Base-by-base conservation (phyloP, 1,284 basidiomycete genomes). In the Cutaneotrichosporon cavernicola region DNA sequence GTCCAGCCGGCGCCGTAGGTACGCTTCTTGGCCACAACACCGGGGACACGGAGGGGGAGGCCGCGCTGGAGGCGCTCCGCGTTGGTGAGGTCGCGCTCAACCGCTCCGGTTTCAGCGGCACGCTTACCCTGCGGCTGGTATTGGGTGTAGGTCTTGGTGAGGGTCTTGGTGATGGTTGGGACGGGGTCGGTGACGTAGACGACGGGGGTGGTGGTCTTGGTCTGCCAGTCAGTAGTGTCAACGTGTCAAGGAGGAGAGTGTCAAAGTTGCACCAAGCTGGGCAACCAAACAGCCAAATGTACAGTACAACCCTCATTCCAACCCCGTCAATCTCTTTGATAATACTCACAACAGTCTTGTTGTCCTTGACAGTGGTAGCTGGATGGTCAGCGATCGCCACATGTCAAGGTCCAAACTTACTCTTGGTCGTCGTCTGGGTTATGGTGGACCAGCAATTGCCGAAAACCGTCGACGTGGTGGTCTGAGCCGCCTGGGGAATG, bases 51-150 rank as follows among this genome's bases (percentile, higher is more conserved):
- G 4, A 64, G 53, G 6, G 66, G 66, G 5, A 67, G 66, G 36
- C 60, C 56, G 40, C 62, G 63, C 18, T 63, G 62, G 8, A 67
- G 53, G 7, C 66, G 62, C 55, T 67, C 57, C 4, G 60, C 66
- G 52, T 67, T 67, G 32, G 53, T 58, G 47, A 67, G 52, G 18
- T n/a, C 30, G 16, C n/a, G 9, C 22, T 26, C 32, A 14, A 18
- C 26, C 26, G 26, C n/a, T n/a, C 22, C 52, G 32, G 49, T 49
- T 2, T 26, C 10, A 11, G 49, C 49, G 26, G 21, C 49, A 26
- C 49, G 49, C 21, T 50, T 5, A 10, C 22, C 49, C 30, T 8
- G 2, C 8, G 21, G 22, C 49, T 22, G 8, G 22, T 21, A 22
- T 21, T 50, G 14, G 22, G 21, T 26, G 22, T 2, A 26, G 49